Evolutionary conservation across 2,329 filamentous ascomycete genomes (phyloP).

Genomic region (Cytospora paraplurivora): DNA sequence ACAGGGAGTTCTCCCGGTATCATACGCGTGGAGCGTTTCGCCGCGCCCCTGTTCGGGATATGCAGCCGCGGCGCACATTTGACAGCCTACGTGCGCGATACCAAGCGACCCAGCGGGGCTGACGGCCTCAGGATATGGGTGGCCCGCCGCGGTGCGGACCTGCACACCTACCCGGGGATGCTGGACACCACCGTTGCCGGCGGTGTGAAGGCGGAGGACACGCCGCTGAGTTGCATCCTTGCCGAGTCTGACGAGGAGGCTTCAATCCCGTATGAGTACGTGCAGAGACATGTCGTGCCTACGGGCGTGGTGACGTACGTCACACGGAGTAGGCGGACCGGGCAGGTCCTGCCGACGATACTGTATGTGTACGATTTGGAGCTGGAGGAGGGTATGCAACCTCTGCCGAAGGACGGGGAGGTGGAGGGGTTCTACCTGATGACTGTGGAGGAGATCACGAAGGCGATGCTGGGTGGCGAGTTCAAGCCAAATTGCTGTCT

Average conservation of each 20-base stretch:
- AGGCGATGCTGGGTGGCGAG: constrained; percentile 65
- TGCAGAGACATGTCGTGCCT: constrained; percentile 33
- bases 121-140: constrained; percentile 67
- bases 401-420: constrained; percentile 73
- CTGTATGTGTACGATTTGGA: constrained; percentile 77
- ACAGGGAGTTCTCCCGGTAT: neutral
- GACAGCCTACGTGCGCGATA: constrained; percentile 57
- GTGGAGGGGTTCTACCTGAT: constrained; percentile 74
- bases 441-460: constrained; percentile 60
- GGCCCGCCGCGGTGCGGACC: constrained; percentile 63
- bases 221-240: constrained; percentile 67
- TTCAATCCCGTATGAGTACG: constrained; percentile 37
- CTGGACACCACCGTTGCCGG: constrained; percentile 82
- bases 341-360: constrained; percentile 37
- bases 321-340: constrained; percentile 7
- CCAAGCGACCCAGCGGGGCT: neutral
- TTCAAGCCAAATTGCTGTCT: constrained; percentile 86
- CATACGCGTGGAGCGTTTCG: constrained; percentile 58
- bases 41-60: constrained; percentile 66
- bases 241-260: constrained; percentile 77
- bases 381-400: constrained; percentile 58
- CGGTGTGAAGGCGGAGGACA: constrained; percentile 69
- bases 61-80: constrained; percentile 67
- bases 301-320: constrained; percentile 39
- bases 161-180: constrained; percentile 74